A percentile compares a stretch with the other conserved stretches of the same genome.
Evolutionary conservation across 1,284 basidiomycete species (phyloP).

Genomic region (Austroboletus niveus): DNA sequence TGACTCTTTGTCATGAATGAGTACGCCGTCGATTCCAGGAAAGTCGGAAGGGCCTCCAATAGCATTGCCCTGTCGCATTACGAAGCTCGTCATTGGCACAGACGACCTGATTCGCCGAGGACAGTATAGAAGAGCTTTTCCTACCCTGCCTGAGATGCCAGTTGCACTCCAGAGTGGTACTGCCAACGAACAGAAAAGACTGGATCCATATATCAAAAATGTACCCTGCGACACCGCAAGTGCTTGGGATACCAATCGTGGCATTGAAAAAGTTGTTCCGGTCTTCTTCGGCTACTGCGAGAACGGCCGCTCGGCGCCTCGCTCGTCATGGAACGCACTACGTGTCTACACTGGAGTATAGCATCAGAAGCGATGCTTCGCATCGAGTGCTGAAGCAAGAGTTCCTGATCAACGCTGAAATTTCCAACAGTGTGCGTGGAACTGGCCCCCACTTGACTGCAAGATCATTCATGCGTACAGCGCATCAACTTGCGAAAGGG

Average conservation of each 20-base stretch:
- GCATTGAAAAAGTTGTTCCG: conserved; percentile 3
- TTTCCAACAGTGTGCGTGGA: background rate
- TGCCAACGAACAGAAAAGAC: background rate
- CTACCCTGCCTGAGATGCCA: background rate
- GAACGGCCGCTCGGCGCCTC: background rate
- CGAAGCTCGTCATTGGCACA: background rate
- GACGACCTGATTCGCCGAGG: background rate
- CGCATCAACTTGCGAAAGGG: background rate
- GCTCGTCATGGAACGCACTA: background rate
- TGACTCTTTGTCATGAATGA: background rate
- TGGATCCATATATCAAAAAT: conserved; percentile 2
- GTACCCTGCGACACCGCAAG: background rate
- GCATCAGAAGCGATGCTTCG: background rate
- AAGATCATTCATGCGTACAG: conserved; percentile 1
- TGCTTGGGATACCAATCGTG: background rate
- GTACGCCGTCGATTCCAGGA: background rate
- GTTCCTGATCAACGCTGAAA: background rate
- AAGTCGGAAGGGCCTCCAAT: conserved; percentile 3
- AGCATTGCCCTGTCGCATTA: background rate
- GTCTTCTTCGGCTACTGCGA: background rate
- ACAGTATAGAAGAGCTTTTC: background rate
- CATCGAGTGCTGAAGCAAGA: background rate
- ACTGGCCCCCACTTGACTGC: background rate
- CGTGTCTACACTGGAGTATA: background rate
- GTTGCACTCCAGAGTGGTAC: background rate